Evolutionary conservation across 192 early-diverging fungal genomes (phyloP).

Genomic region (Linnemannia exigua): DNA sequence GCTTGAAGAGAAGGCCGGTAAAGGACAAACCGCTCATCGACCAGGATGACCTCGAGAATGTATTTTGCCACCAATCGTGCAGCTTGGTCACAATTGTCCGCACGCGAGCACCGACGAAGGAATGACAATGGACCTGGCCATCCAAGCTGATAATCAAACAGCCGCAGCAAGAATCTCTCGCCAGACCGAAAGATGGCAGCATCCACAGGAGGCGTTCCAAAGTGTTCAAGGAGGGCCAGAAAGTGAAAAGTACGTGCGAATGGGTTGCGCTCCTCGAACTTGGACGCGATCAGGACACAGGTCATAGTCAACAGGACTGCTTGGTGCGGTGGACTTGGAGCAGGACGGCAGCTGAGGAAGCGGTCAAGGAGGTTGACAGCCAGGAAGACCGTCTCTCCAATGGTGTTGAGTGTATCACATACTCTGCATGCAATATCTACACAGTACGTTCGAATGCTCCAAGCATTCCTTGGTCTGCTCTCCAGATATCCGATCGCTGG

Average conservation of each 20-base stretch:
- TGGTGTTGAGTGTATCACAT: not conserved
- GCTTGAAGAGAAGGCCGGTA: constrained; percentile 81
- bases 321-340: not conserved
- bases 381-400: constrained; percentile 86
- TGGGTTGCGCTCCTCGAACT: constrained; percentile 91
- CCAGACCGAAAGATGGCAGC: constrained; percentile 86
- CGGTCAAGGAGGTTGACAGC: constrained; percentile 95
- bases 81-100: constrained; percentile 85
- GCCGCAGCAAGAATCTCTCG: constrained; percentile 89
- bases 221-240: constrained; percentile 79
- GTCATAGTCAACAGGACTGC: constrained; percentile 80
- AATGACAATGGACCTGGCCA: constrained; percentile 93
- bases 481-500: not conserved
- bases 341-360: constrained; percentile 65
- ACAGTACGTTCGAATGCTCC: not conserved
- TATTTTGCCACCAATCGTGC: constrained; percentile 93
- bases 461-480: not conserved
- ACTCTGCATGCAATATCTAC: not conserved
- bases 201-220: constrained; percentile 71
- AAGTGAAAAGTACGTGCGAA: constrained; percentile 58
- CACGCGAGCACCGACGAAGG: constrained; percentile 88
- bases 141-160: constrained; percentile 88
- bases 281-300: constrained; percentile 87
- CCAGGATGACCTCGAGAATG: constrained; percentile 89
- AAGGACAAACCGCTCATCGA: constrained; percentile 85